These are phyloP conservation scores for Rhizodiscina lignyota DNA, from an alignment of 495 filamentous ascomycete genomes.

Conservation along the genomic window DNA sequence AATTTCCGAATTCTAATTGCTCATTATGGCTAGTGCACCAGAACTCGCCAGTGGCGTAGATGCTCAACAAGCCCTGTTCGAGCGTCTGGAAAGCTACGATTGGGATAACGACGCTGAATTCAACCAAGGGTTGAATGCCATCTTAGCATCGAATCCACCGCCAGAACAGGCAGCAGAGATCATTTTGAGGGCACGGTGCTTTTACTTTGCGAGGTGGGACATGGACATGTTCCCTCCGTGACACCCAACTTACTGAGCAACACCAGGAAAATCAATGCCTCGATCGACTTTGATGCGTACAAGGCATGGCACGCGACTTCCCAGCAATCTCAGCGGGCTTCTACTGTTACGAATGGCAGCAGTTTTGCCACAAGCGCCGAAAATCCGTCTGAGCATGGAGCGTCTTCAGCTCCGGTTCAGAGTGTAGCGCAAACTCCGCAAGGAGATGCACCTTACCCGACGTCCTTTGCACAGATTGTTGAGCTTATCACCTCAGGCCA, in stretches of 20 bases:
- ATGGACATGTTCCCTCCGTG: too few species aligned
- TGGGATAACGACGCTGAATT: slow-evolving; percentile 39
- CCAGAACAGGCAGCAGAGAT: slow-evolving; percentile 26
- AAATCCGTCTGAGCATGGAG: not conserved
- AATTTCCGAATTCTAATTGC: too few species aligned
- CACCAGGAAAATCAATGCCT: slow-evolving; percentile 21
- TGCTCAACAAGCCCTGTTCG: too few species aligned
- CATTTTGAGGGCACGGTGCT: slow-evolving; percentile 29
- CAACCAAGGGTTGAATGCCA: slow-evolving; percentile 28
- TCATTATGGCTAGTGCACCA: too few species aligned
- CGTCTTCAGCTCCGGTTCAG: too few species aligned
- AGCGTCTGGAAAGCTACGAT: slow-evolving; percentile 30
- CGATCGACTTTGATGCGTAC: slow-evolving; percentile 25
- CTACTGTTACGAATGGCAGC: too few species aligned
- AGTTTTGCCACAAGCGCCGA: not conserved
- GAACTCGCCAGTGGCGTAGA: too few species aligned
- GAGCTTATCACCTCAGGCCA: slow-evolving; percentile 73
- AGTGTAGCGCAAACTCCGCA: too few species aligned
- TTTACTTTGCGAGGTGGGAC: slow-evolving; percentile 25
- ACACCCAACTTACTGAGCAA: too few species aligned
- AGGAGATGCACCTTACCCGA: slow-evolving; percentile 46
- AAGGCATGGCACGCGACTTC: slow-evolving; percentile 24
- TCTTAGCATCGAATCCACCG: slow-evolving; percentile 25
- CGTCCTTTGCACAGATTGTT: slow-evolving; percentile 75
- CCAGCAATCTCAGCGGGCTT: too few species aligned